These are phyloP conservation scores for Sporothrix variecibatus DNA, from an alignment of 2,329 filamentous ascomycete species.

Conservation along the genomic window DNA sequence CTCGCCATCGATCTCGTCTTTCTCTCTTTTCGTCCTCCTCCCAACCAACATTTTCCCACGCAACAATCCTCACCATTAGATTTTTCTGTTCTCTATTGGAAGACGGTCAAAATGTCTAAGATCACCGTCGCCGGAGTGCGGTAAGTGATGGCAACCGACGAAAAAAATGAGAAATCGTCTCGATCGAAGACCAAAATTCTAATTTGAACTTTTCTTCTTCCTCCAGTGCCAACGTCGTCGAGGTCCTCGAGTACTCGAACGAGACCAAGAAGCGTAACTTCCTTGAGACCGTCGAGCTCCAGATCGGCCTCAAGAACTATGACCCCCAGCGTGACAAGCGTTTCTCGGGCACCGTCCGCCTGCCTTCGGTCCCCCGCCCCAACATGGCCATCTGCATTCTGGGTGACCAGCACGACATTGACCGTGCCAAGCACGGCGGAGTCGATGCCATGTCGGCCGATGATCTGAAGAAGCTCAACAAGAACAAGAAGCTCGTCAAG, in stretches of 20 bases:
- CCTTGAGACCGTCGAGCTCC: constrained; percentile 54
- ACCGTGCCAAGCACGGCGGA: constrained; percentile 98
- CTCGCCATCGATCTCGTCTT: not conserved
- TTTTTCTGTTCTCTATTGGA: constrained; percentile 40
- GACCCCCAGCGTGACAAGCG: constrained; percentile 99
- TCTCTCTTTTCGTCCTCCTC: constrained; percentile 12
- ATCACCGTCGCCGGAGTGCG: constrained; percentile 42
- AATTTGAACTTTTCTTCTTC: constrained; percentile 17
- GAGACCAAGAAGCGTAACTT: constrained; percentile 99
- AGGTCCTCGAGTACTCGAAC: constrained; percentile 88
- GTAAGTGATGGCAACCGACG: constrained; percentile 28
- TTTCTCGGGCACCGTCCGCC: constrained; percentile 99
- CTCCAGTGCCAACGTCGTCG: constrained; percentile 76
- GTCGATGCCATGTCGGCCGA: constrained; percentile 98
- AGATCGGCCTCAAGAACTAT: constrained; percentile 96
- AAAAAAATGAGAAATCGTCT: not conserved
- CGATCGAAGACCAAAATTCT: constrained; percentile 8
- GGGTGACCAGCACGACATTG: constrained; percentile 90
- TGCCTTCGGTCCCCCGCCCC: constrained; percentile 86
- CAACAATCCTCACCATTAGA: constrained; percentile 37
- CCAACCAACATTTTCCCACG: constrained; percentile 25
- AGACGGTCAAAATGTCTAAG: constrained; percentile 86
- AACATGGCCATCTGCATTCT: constrained; percentile 51
- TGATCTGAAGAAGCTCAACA: constrained; percentile 99
- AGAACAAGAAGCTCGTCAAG: constrained; percentile 99